phyloP scores from a whole-genome alignment of 805 yeast species.

The Metschnikowia aberdeeniae region DNA sequence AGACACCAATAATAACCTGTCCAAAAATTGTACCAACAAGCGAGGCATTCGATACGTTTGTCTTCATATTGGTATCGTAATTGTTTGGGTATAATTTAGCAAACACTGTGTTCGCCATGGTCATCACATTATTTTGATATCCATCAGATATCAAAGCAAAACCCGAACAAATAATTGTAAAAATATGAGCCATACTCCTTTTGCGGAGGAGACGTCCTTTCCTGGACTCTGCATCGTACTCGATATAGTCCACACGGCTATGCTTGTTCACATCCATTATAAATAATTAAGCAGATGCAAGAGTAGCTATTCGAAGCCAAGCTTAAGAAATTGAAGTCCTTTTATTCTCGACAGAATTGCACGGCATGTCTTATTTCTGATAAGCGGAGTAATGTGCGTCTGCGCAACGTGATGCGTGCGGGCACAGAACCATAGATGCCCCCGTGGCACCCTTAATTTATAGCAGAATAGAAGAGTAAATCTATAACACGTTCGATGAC shows the following conservation, averaged over 20 bases:
- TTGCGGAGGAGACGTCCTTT: constrained; percentile 24
- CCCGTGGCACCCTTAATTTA: constrained; percentile 2
- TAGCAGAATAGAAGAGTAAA: too few species aligned
- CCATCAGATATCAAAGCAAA: constrained; percentile 76
- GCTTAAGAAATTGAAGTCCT: neutral
- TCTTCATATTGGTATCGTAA: constrained; percentile 46
- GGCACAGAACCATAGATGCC: neutral
- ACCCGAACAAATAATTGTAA: constrained; percentile 62
- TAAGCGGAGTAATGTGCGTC: constrained; percentile 1
- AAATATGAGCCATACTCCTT: constrained; percentile 24
- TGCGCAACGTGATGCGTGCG: constrained; percentile 1
- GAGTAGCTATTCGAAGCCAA: too few species aligned
- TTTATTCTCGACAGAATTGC: neutral
- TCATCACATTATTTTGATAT: constrained; percentile 70
- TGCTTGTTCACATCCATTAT: constrained; percentile 1
- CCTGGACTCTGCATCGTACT: constrained; percentile 33
- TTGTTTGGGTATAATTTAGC: constrained; percentile 38
- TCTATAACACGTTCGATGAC: too few species aligned
- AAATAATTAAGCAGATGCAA: neutral
- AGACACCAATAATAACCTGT: constrained; percentile 59
- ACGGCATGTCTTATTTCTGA: neutral
- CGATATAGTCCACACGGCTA: constrained; percentile 15
- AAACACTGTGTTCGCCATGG: constrained; percentile 61
- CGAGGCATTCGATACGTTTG: constrained; percentile 66
- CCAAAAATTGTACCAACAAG: constrained; percentile 70